These are phyloP conservation scores for Globisporangium cederbergense DNA, from an alignment of 352 stramenopile genomes.

Conservation along the genomic window DNA sequence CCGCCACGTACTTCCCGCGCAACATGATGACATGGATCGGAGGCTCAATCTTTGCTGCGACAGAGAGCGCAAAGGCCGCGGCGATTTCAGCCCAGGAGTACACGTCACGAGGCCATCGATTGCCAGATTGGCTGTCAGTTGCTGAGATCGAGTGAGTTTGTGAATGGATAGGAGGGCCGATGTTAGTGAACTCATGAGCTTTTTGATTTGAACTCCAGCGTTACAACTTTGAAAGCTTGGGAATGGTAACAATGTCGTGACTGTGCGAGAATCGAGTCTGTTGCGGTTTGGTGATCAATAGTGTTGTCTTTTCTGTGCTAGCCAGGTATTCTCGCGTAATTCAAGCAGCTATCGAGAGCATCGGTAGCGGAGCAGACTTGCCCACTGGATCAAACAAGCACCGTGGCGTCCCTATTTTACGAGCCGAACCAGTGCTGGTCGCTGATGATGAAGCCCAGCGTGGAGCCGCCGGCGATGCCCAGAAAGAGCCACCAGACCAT, in stretches of 20 bases:
- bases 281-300: neutral
- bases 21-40: slow-evolving; percentile 80
- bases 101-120: slow-evolving; percentile 20
- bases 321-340: no score
- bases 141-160: slow-evolving; percentile 27
- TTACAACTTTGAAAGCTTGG: neutral
- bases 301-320: neutral
- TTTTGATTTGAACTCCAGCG: neutral
- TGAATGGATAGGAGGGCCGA: neutral
- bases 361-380: no score
- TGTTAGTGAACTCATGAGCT: neutral
- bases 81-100: slow-evolving; percentile 63
- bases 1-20: slow-evolving; percentile 49
- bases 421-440: slow-evolving; percentile 44
- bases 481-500: slow-evolving; percentile 62
- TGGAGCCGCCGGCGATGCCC: slow-evolving; percentile 42
- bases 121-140: slow-evolving; percentile 68
- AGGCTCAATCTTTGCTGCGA: slow-evolving; percentile 71
- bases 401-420: slow-evolving; percentile 15
- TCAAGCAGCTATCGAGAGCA: no score
- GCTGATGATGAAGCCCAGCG: slow-evolving; percentile 48
- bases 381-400: no score
- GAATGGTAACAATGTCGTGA: neutral
- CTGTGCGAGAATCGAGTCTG: neutral
- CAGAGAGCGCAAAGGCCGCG: slow-evolving; percentile 33